These are phyloP conservation scores for Diddensiella caesifluorescens DNA, from an alignment of 805 yeast genomes.

Conservation along the genomic window DNA sequence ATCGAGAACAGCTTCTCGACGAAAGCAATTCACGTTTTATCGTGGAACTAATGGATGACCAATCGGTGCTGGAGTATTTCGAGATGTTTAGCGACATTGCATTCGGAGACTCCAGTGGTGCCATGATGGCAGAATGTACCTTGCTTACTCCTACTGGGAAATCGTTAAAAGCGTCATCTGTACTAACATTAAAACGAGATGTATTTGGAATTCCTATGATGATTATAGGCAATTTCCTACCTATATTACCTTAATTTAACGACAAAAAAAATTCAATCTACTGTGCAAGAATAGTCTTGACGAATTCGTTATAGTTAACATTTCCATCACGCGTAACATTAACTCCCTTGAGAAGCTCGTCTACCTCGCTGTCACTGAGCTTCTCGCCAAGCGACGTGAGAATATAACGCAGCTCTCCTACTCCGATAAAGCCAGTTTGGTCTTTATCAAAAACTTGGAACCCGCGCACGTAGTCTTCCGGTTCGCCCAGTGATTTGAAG, in stretches of 20 bases:
- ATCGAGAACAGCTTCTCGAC: slow-evolving; percentile 56
- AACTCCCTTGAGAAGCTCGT: slow-evolving; percentile 92
- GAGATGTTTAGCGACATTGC: slow-evolving; percentile 79
- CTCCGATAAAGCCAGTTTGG: slow-evolving; percentile 91
- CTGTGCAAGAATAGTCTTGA: slow-evolving; percentile 88
- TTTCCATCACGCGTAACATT: slow-evolving; percentile 89
- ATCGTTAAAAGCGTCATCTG: slow-evolving; percentile 65
- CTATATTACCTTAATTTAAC: slow-evolving; percentile 41
- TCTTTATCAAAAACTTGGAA: slow-evolving; percentile 98
- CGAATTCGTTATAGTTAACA: slow-evolving; percentile 89
- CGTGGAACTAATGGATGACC: slow-evolving; percentile 79
- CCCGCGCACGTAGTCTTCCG: slow-evolving; percentile 88
- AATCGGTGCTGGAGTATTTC: slow-evolving; percentile 81
- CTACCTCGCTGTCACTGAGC: slow-evolving; percentile 84
- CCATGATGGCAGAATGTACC: slow-evolving; percentile 83
- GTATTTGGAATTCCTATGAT: slow-evolving; percentile 97
- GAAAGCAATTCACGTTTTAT: slow-evolving; percentile 23
- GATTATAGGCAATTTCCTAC: slow-evolving; percentile 90
- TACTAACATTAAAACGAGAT: slow-evolving; percentile 91
- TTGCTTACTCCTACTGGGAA: slow-evolving; percentile 43
- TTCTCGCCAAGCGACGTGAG: slow-evolving; percentile 95
- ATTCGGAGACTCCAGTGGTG: slow-evolving; percentile 84
- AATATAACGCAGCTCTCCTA: slow-evolving; percentile 93
- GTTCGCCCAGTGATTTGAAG: slow-evolving; percentile 80
- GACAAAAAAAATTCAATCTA: slow-evolving; percentile 30